A percentile compares a stretch with the other conserved stretches of the same genome.
Evolutionary conservation across 2,329 filamentous ascomycete genomes (phyloP).

Genomic region (Exophiala spinifera): DNA sequence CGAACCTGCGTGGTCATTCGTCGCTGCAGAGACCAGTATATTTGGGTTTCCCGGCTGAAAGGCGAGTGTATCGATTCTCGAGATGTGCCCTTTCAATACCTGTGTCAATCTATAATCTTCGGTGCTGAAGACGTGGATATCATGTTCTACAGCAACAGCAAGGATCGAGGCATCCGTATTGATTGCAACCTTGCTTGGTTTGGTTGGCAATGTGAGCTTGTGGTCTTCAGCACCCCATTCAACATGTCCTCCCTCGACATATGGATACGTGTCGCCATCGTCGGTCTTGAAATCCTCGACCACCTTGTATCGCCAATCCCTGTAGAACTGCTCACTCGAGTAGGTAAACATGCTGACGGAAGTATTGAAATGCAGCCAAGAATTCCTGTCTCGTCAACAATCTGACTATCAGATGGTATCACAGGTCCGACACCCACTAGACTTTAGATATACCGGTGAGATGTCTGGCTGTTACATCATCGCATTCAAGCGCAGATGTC

Average conservation of each 20-base stretch:
- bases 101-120: background rate
- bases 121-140: slow-evolving; percentile 4
- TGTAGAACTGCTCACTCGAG: slow-evolving; percentile 2
- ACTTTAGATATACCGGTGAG: no score
- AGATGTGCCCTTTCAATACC: background rate
- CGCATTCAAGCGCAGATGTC: background rate
- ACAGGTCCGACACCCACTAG: no score
- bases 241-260: slow-evolving; percentile 1
- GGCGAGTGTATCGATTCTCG: slow-evolving; percentile 2
- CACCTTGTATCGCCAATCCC: slow-evolving; percentile 3
- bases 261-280: background rate
- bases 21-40: slow-evolving; percentile 1
- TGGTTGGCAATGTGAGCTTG: background rate
- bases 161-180: slow-evolving; percentile 10
- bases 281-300: slow-evolving; percentile 1
- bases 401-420: no score
- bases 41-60: background rate
- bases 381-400: no score
- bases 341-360: background rate
- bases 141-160: slow-evolving; percentile 5
- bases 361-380: no score
- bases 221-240: slow-evolving; percentile 3
- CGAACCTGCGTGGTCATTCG: background rate
- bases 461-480: no score
- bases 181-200: slow-evolving; percentile 3